phyloP scores from a whole-genome alignment of 306 rosid genomes.

The Macrotyloma uniflorum region DNA sequence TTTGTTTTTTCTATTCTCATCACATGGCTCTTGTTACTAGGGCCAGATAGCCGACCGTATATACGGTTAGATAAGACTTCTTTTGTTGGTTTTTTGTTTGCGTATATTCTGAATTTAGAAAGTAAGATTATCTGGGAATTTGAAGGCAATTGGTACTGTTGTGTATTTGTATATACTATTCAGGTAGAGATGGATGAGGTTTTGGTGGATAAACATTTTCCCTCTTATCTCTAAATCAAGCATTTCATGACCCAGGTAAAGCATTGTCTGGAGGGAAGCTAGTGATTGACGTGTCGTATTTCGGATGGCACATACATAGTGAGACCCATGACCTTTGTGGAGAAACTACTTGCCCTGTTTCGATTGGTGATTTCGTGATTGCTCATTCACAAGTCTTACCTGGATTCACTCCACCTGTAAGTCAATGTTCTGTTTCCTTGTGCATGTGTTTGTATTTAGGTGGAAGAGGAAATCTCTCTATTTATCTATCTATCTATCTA shows the following conservation, averaged over 20 bases:
- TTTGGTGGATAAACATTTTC: constrained; percentile 1
- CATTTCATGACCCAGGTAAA: constrained; percentile 50
- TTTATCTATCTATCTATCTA: neutral
- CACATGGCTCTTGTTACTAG: neutral
- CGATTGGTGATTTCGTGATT: constrained; percentile 75
- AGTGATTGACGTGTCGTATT: constrained; percentile 75
- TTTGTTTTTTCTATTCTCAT: neutral
- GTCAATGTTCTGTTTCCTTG: constrained; percentile 43
- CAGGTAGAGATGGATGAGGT: neutral
- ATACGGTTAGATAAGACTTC: neutral
- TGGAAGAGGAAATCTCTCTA: neutral
- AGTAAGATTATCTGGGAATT: constrained; percentile 11
- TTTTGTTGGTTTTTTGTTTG: neutral
- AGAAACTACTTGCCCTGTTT: constrained; percentile 84
- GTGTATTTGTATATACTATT: neutral
- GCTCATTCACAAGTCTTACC: constrained; percentile 78
- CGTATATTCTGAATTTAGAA: neutral
- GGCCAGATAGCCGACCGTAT: neutral
- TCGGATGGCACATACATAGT: constrained; percentile 77
- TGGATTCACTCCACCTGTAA: constrained; percentile 85
- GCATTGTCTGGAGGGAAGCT: constrained; percentile 73
- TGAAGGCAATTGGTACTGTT: neutral
- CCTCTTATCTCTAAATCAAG: constrained; percentile 20
- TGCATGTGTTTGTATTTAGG: neutral
- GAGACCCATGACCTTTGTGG: constrained; percentile 84